phyloP scores from a whole-genome alignment of 2,329 filamentous ascomycete genomes.

The Paraconiothyrium brasiliense region DNA sequence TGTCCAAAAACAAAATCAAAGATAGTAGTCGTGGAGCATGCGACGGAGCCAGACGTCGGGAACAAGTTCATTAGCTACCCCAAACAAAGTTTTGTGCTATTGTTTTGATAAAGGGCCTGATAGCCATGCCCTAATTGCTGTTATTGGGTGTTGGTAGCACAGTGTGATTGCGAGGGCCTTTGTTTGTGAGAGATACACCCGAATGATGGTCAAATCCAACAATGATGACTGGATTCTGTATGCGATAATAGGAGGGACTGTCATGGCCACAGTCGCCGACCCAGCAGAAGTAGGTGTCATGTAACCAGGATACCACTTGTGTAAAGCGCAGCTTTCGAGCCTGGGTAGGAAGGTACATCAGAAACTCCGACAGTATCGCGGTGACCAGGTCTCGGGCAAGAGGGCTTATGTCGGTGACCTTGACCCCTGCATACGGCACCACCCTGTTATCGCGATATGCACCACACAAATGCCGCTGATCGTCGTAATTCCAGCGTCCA shows the following conservation, averaged over 20 bases:
- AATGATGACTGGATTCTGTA: slow-evolving; percentile 79
- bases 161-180: slow-evolving; percentile 80
- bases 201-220: slow-evolving; percentile 83
- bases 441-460: slow-evolving; percentile 81
- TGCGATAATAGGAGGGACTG: slow-evolving; percentile 79
- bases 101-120: background rate
- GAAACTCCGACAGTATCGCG: no score
- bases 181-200: slow-evolving; percentile 78
- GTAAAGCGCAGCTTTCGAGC: no score
- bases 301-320: no score
- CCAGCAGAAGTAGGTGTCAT: no score
- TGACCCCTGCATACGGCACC: slow-evolving; percentile 75
- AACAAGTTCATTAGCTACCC: background rate
- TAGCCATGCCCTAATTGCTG: slow-evolving; percentile 72
- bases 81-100: background rate
- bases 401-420: slow-evolving; percentile 59
- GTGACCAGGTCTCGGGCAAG: slow-evolving; percentile 48
- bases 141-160: slow-evolving; percentile 75
- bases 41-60: no score
- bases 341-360: no score
- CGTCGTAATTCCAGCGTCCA: slow-evolving; percentile 81
- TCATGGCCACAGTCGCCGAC: slow-evolving; percentile 54
- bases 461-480: slow-evolving; percentile 80
- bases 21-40: no score
- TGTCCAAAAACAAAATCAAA: no score